Base-by-base conservation (phyloP, 148 eudicot species). In the Vaccinium vitisidaea region DNA sequence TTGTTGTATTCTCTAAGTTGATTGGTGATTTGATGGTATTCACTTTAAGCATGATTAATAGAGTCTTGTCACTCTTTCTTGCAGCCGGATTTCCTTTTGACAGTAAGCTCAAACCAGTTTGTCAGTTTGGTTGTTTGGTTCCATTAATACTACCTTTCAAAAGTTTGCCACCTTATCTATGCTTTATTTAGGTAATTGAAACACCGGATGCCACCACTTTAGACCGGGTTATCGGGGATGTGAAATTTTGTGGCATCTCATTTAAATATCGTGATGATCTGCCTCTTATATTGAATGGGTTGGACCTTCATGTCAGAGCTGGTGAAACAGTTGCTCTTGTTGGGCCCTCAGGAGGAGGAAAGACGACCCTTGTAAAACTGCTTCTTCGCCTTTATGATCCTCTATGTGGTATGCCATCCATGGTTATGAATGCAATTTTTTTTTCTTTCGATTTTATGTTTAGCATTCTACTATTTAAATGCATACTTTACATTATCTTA, bases 271-370 rank as follows among this genome's bases (percentile, higher is more conserved):
- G 89, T 79, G 94, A 93, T 78, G 90, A 87, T 80, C 83, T 80
- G 77, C 95, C 96, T 70, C 91, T 86, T 84, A 88, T 97, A 52
- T 89, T 97, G 80, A 87, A 93, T 86, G 91, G 90, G 39, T 87
- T 97, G 65, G 85, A 93, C 89, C 94, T 97, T 83, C 93, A 92
- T 70, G 91, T 97, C 58, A 92, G 90, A 86, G 91, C 98, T 80
- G 99, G 99, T 63, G 98, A 95, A 89, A 95, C 95, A 55, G 90
- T 97, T 86, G 99, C 98, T 88, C 91, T 97, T 83, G 93, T 95
- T 88, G 99, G 99, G 80, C 96, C 98, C 32, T 97, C 99, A 69
- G 99, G 99, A 82, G 99, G 99, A 80, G 99, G 99, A 83, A 97
- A 97, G 86, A 93, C 98, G 16, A 97, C 99, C 23, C 90, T 95